Evolutionary conservation across 2,329 filamentous ascomycete genomes (phyloP), one percentile per base, ranked within the genome.

Genomic region (Escovopsis sp.): DNA sequence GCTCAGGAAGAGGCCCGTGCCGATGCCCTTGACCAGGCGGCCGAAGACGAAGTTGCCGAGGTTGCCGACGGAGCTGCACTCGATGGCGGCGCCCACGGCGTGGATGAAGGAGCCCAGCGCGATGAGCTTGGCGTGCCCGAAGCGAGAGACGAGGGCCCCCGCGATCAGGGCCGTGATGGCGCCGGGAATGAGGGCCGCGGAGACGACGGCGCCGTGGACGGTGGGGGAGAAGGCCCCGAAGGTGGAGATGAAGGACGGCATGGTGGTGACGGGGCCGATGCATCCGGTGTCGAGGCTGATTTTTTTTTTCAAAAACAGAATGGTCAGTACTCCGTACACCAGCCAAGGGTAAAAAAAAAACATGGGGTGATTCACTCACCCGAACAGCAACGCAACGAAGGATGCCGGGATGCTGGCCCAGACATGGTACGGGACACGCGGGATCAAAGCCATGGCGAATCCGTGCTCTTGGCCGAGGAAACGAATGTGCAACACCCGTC

Each of bases 201-300:
- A 79, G 12, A 80, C 74, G 6, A 76, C 66, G 3, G 78, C 59
- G 1, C 77, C 76, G 48, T 75, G 74, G 1, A 78, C 52, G 0
- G 69, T 70, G 0, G 75, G 62, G 1, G 70, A 72, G 37, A 73
- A 65, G 12, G 62, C 56, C 4, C 74, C 74, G 49, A 78, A 71
- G 4, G 64, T 62, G 3, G 57, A 43, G 9, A 59, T 59, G 53
- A 75, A 80, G 12, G 61, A 57, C 0, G 61, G 50, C 75, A 80
- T 80, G 3, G 67, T 65, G 0, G 75, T 79, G 0, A 79, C 66
- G 4, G 75, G 69, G 2, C 76, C 75, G 41, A 79, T 75, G 26
- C 65, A 70, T 9, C 73, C 72, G 0, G 73, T 62, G 34, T 63
- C 60, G 36, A 57, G 38, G n/a, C 43, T 45, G 11, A 12, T 33